Base-by-base conservation (phyloP, 768 basidiomycete species). In the Agrocybe praecox region DNA sequence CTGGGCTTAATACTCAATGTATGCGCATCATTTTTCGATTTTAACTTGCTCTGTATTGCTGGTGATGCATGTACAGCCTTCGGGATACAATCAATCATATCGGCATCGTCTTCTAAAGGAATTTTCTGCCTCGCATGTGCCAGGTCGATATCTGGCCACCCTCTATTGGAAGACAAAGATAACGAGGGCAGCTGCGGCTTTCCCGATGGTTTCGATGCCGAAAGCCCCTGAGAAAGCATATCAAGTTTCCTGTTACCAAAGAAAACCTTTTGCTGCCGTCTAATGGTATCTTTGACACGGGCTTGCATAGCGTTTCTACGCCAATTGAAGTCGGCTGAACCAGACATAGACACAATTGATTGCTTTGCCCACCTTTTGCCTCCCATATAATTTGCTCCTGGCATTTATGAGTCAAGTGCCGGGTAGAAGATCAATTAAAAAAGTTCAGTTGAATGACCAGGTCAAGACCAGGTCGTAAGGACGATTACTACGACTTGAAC, bases 301-400 rank as follows among this genome's bases (percentile, higher is more conserved):
- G 83, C 77, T 66, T 80, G 84, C 18, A 81, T 83, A 1, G 77
- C 75, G 63, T 83, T 89, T 63, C 89, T 90, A 54, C 36, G 10
- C 48, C 53, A 22, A 36, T 53, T n/a, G 32, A 46, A 29, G n/a
- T 44, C 43, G 23, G 45, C 52, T n/a, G 44, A 22, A 24, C 2
- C 29, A 46, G 29, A 49, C 52, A 23, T 15, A 24, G 21, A 32
- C 19, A 9, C 14, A 24, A 24, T 48, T 10, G 17, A 12, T 9
- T 21, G 45, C 32, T 22, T 22, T 36, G 18, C 69, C 33, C 47
- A 86, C 88, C 85, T 78, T 72, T 82, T 87, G 12, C 88, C 88
- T 21, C 88, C 88, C 87, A 88, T 89, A 59, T 89, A 90, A 62
- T 90, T 90, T 26, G 87, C 88, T 6, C 88, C 88, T 19, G 73